Conservation (phyloP, 1,139 yeast genomes). For the Debaryomyces nepalensis region DNA sequence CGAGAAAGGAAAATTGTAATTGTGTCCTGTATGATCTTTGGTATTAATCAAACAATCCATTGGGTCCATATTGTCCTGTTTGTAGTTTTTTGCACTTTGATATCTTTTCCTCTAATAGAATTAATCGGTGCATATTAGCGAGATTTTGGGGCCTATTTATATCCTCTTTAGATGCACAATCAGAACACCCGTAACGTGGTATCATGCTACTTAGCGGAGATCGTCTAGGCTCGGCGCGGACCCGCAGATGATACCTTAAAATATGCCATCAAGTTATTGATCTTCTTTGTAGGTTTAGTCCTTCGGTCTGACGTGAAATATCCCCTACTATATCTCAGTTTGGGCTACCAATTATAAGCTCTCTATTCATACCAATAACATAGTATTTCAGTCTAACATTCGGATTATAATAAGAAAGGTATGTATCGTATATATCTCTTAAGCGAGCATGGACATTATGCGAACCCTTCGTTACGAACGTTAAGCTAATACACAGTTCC, state of each 20-base stretch:
- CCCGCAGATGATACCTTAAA: constrained; percentile 9
- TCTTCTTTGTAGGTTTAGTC: not conserved
- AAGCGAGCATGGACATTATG: constrained; percentile 6
- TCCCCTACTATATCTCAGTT: not conserved
- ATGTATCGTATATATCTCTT: not conserved
- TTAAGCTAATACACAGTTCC: not conserved
- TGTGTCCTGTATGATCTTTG: not conserved
- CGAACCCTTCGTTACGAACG: constrained; percentile 6
- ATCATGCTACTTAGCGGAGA: constrained; percentile 2
- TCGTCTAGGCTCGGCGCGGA: constrained; percentile 9
- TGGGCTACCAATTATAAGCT: not conserved
- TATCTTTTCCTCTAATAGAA: not conserved
- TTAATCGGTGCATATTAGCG: not conserved
- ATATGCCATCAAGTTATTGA: constrained; percentile 1
- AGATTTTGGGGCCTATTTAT: constrained; percentile 7
- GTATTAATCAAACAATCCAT: constrained; percentile 6
- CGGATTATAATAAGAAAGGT: not conserved
- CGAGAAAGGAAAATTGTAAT: not conserved
- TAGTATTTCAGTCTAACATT: not conserved
- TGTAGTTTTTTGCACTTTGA: not conserved
- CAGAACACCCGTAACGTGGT: constrained; percentile 4
- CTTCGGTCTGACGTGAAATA: not conserved
- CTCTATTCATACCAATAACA: constrained; percentile 2
- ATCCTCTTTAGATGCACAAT: not conserved
- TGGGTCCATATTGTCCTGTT: constrained; percentile 4